Conservation (phyloP, 495 filamentous ascomycete genomes). For the Neurospora terricola region DNA sequence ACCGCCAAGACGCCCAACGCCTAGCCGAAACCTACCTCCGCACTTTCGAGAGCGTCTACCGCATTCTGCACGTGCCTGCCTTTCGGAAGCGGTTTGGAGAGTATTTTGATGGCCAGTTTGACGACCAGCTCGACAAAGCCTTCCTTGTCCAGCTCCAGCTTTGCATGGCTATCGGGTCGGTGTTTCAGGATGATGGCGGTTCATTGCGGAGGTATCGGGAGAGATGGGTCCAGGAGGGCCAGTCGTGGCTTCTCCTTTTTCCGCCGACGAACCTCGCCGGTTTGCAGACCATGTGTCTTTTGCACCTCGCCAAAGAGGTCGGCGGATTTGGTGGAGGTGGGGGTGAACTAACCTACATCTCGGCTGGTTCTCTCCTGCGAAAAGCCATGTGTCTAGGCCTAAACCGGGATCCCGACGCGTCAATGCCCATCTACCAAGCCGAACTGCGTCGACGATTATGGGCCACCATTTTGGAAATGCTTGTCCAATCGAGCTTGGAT, state of each 20-base stretch:
- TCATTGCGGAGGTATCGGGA: slow-evolving; percentile 41
- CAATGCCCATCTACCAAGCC: slow-evolving; percentile 36
- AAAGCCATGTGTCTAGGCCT: slow-evolving; percentile 53
- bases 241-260: slow-evolving; percentile 44
- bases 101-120: slow-evolving; percentile 17
- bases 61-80: slow-evolving; percentile 40
- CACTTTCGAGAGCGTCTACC: slow-evolving; percentile 41
- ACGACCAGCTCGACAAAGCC: background rate
- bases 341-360: slow-evolving; percentile 49
- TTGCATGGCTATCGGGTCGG: slow-evolving; percentile 51
- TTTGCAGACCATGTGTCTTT: slow-evolving; percentile 50
- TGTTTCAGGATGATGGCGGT: slow-evolving; percentile 41
- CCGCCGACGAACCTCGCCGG: slow-evolving; percentile 39
- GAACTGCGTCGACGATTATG: slow-evolving; percentile 63
- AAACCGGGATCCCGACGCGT: slow-evolving; percentile 45
- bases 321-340: slow-evolving; percentile 34
- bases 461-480: slow-evolving; percentile 55
- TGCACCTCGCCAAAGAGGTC: slow-evolving; percentile 48
- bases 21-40: slow-evolving; percentile 43
- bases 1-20: slow-evolving; percentile 22
- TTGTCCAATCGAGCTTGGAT: slow-evolving; percentile 49
- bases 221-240: slow-evolving; percentile 54
- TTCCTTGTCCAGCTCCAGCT: slow-evolving; percentile 54
- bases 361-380: slow-evolving; percentile 46
- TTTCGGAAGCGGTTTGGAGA: slow-evolving; percentile 42